Conservation (phyloP, 129 eudicot genomes). For the Escallonia herrerae region DNA sequence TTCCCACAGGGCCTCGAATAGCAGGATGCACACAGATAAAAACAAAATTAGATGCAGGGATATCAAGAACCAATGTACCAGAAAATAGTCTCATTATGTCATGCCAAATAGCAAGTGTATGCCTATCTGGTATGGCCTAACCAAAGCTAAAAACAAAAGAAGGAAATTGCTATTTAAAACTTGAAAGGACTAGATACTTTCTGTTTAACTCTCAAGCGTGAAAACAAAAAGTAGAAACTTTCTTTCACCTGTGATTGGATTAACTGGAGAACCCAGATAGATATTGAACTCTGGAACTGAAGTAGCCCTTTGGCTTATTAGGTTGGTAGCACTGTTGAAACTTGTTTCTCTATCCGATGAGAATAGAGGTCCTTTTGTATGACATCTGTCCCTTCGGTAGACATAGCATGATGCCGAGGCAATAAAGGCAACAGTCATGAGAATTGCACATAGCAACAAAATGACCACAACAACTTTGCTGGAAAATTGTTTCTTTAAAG, state of each 20-base stretch:
- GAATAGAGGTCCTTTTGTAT: constrained; percentile 37
- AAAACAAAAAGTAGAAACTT: too few species aligned
- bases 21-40: too few species aligned
- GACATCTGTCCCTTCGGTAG: constrained; percentile 34
- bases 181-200: too few species aligned
- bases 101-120: too few species aligned
- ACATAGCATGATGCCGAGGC: constrained; percentile 43
- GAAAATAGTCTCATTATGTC: too few species aligned
- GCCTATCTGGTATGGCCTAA: too few species aligned
- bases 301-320: constrained; percentile 50
- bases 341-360: constrained; percentile 61
- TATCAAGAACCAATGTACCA: too few species aligned
- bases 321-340: constrained; percentile 59
- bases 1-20: too few species aligned
- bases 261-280: constrained; percentile 28
- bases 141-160: too few species aligned
- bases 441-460: constrained; percentile 43
- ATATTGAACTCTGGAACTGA: constrained; percentile 40
- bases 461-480: constrained; percentile 46
- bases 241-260: constrained; percentile 42
- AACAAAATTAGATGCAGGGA: too few species aligned
- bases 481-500: constrained; percentile 43
- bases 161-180: too few species aligned
- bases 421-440: constrained; percentile 43
- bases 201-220: too few species aligned